phyloP scores from a whole-genome alignment of 139 green algal genomes.

The Volvox reticuliferus region DNA sequence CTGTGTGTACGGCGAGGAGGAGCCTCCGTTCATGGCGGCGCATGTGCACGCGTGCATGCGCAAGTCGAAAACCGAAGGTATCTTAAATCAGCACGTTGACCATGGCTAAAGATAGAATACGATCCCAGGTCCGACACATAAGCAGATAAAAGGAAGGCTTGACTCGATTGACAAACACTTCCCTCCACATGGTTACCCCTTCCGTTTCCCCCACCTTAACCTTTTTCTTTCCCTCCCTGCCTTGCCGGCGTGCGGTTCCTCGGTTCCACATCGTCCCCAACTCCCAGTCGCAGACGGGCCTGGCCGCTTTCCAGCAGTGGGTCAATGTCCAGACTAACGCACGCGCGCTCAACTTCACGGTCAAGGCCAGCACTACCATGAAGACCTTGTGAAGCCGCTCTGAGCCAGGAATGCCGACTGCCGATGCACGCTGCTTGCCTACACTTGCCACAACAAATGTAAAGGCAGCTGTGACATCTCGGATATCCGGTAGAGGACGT shows the following conservation, averaged over 20 bases:
- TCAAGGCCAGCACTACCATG: not conserved
- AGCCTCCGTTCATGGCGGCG: too few species aligned
- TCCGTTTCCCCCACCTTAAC: not conserved
- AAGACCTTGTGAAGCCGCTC: too few species aligned
- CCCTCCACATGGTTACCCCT: not conserved
- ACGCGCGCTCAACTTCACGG: not conserved
- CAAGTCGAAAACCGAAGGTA: not conserved
- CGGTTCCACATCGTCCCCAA: not conserved
- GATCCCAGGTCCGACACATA: not conserved
- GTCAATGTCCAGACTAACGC: not conserved
- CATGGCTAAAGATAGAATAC: not conserved
- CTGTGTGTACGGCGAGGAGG: not conserved
- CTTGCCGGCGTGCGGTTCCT: not conserved
- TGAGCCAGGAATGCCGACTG: not conserved
- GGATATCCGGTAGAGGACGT: not conserved
- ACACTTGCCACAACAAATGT: not conserved
- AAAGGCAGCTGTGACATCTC: not conserved
- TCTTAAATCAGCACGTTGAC: not conserved
- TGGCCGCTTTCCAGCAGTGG: not conserved
- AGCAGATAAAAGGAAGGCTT: not conserved
- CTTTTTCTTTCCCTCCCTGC: not conserved
- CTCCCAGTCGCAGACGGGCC: not conserved
- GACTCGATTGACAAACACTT: not conserved
- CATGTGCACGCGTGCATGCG: not conserved
- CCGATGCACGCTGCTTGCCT: not conserved